A percentile compares a stretch with the other conserved stretches of the same genome.
Conservation (phyloP, 208 protist species). For the Trypanosoma boissoni region DNA sequence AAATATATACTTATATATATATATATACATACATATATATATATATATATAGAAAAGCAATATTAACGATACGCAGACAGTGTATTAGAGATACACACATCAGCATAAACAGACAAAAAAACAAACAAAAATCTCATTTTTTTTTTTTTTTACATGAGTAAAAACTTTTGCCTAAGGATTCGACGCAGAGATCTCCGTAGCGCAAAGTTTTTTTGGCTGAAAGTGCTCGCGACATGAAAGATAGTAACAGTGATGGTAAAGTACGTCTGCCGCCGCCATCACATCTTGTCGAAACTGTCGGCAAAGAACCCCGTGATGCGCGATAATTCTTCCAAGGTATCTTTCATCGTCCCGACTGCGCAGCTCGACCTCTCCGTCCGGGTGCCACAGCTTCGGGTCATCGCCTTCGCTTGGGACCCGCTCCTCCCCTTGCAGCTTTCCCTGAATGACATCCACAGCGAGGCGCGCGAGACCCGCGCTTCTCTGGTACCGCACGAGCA, state of each 20-base stretch:
- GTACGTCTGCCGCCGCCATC: constrained; percentile 31
- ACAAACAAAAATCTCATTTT: constrained; percentile 6
- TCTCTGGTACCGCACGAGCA: constrained; percentile 39
- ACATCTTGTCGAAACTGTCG: constrained; percentile 39
- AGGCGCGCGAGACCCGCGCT: constrained; percentile 45
- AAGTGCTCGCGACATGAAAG: constrained; percentile 59
- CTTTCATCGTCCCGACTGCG: constrained; percentile 51
- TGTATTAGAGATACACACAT: background rate
- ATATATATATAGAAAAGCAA: constrained; percentile 11
- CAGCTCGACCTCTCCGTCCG: constrained; percentile 39
- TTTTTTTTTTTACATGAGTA: constrained; percentile 1
- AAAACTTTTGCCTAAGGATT: no score
- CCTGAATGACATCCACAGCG: constrained; percentile 55
- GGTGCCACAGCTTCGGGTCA: constrained; percentile 21
- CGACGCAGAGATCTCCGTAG: background rate
- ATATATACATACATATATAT: constrained; percentile 6
- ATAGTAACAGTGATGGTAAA: constrained; percentile 68
- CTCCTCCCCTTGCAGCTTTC: constrained; percentile 56
- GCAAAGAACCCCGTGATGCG: constrained; percentile 51
- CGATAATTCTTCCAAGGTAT: constrained; percentile 26
- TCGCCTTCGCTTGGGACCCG: constrained; percentile 12
- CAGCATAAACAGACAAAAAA: background rate
- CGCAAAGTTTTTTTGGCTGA: background rate
- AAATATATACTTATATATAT: background rate
- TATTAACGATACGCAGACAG: background rate